A percentile compares a stretch with the other conserved stretches of the same genome.
These are phyloP conservation scores for Jackrogersella multiformis DNA, from an alignment of 495 filamentous ascomycete genomes.

Conservation along the genomic window DNA sequence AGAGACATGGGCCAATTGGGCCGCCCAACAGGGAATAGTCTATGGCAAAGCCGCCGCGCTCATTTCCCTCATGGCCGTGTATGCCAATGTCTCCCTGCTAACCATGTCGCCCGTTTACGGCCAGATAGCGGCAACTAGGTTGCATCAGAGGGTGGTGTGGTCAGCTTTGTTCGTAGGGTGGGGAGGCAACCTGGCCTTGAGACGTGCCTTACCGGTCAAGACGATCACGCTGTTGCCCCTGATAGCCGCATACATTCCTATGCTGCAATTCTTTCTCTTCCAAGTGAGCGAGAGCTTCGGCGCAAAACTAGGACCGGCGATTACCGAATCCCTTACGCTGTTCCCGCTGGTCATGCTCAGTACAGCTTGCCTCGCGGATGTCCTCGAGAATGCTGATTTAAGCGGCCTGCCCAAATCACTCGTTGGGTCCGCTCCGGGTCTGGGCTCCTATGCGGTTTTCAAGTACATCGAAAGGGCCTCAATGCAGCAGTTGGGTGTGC, in stretches of 20 bases:
- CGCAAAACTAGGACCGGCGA: conserved; percentile 72
- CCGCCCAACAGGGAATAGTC: conserved; percentile 49
- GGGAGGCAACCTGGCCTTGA: conserved; percentile 63
- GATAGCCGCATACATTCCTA: conserved; percentile 76
- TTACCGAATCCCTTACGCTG: conserved; percentile 76
- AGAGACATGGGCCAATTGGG: conserved; percentile 51
- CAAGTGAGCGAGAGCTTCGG: conserved; percentile 70
- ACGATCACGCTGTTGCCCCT: conserved; percentile 66
- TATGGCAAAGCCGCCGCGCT: conserved; percentile 55
- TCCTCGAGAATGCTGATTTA: conserved; percentile 69
- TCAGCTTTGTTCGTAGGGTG: conserved; percentile 70
- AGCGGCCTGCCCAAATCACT: conserved; percentile 62
- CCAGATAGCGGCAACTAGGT: conserved; percentile 73
- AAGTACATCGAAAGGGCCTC: conserved; percentile 63
- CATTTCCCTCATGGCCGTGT: conserved; percentile 74
- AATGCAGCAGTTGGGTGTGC: conserved; percentile 58
- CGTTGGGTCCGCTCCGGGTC: conserved; percentile 65
- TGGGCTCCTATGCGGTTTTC: conserved; percentile 72
- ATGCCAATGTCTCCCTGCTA: conserved; percentile 77
- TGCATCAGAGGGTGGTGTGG: conserved; percentile 73
- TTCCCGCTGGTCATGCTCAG: conserved; percentile 77
- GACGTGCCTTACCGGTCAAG: conserved; percentile 50
- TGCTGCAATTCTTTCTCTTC: conserved; percentile 73
- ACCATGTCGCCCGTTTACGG: conserved; percentile 88
- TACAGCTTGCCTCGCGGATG: conserved; percentile 68